These are phyloP conservation scores for Ogataea salicorniae DNA, from an alignment of 805 yeast species.

Conservation along the genomic window DNA sequence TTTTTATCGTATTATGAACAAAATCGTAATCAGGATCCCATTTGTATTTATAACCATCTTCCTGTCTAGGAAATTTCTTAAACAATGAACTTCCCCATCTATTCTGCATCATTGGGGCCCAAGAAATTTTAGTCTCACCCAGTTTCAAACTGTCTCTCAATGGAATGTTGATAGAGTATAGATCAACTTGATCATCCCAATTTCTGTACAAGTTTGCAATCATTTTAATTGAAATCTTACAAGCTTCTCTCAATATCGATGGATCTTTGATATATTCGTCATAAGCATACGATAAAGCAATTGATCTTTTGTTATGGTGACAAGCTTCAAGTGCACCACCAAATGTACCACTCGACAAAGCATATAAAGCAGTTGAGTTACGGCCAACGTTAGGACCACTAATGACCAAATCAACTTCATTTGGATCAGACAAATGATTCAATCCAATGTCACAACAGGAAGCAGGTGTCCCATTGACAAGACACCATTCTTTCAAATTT, in stretches of 20 bases:
- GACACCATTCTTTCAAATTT: slow-evolving; percentile 61
- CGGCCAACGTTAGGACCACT: slow-evolving; percentile 92
- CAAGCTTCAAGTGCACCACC: slow-evolving; percentile 92
- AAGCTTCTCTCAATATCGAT: slow-evolving; percentile 49
- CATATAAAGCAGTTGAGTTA: slow-evolving; percentile 78
- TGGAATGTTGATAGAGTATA: slow-evolving; percentile 76
- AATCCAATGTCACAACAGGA: slow-evolving; percentile 83
- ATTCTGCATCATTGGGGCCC: slow-evolving; percentile 70
- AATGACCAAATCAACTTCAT: slow-evolving; percentile 70
- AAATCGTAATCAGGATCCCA: slow-evolving; percentile 75
- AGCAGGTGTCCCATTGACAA: slow-evolving; percentile 86
- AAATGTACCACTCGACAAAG: slow-evolving; percentile 81
- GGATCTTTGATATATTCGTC: slow-evolving; percentile 40
- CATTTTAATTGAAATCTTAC: slow-evolving; percentile 55
- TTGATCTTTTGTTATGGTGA: slow-evolving; percentile 53
- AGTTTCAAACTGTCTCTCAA: slow-evolving; percentile 42
- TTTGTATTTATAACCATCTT: slow-evolving; percentile 35
- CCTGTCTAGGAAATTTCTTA: not conserved
- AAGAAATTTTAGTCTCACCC: slow-evolving; percentile 49
- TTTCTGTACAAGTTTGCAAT: slow-evolving; percentile 48
- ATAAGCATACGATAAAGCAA: slow-evolving; percentile 81
- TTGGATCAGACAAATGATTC: slow-evolving; percentile 50
- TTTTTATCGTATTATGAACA: slow-evolving; percentile 45
- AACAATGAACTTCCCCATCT: slow-evolving; percentile 49
- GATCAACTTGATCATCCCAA: slow-evolving; percentile 54